These are phyloP conservation scores for Picochlorum sp. DNA, from an alignment of 139 green algal species.

Conservation along the genomic window DNA sequence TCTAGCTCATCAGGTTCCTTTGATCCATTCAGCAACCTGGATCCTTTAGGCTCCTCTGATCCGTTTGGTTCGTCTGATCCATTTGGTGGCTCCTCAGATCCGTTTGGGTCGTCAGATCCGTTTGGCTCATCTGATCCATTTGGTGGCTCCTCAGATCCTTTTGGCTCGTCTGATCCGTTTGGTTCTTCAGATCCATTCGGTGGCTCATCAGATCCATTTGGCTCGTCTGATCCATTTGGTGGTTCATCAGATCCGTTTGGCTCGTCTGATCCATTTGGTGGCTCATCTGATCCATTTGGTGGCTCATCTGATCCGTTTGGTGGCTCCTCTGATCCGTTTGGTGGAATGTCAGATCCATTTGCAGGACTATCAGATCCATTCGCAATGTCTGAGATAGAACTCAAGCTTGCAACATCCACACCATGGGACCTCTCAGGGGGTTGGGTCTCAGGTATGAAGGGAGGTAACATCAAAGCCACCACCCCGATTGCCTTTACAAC, in stretches of 20 bases:
- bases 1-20: not conserved
- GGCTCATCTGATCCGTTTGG: not conserved
- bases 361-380: conserved; percentile 5
- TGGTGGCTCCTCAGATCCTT: not conserved
- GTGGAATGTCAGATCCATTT: no score
- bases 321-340: conserved; percentile 15
- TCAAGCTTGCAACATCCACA: conserved; percentile 7
- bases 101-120: no score
- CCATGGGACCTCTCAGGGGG: conserved; percentile 36
- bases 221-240: not conserved
- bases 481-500: conserved; percentile 66
- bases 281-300: conserved; percentile 2
- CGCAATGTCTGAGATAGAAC: not conserved
- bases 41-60: not conserved
- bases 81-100: not conserved
- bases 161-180: conserved; percentile 15
- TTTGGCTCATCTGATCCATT: conserved; percentile 3
- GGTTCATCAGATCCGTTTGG: not conserved
- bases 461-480: conserved; percentile 63
- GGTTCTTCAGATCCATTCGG: conserved; percentile 5
- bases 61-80: not conserved
- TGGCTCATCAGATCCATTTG: not conserved
- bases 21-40: no score
- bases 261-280: conserved; percentile 12
- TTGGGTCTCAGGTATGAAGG: conserved; percentile 35